A percentile compares a stretch with the other conserved stretches of the same genome.
Conservation (phyloP, 768 basidiomycete genomes). For the Leucosporidium scottii region DNA sequence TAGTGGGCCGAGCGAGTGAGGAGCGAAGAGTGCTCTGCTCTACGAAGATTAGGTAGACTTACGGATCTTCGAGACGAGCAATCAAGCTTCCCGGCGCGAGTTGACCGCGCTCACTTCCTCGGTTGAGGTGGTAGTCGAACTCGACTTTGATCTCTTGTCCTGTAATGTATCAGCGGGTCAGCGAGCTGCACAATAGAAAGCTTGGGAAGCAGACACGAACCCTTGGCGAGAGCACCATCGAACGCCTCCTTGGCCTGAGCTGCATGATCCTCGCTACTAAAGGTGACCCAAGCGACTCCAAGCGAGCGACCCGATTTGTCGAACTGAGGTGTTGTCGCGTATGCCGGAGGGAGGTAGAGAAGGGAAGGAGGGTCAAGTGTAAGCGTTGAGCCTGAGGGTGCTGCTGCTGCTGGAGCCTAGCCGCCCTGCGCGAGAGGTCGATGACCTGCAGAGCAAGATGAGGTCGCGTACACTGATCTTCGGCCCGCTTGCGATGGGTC, state of each 20-base stretch:
- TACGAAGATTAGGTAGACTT: neutral
- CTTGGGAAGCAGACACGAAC: slow-evolving; percentile 3
- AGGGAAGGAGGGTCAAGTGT: neutral
- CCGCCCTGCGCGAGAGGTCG: neutral
- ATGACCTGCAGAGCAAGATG: neutral
- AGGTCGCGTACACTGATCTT: slow-evolving; percentile 37
- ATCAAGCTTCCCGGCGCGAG: slow-evolving; percentile 23
- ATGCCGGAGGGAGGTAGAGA: neutral
- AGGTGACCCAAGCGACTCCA: slow-evolving; percentile 32
- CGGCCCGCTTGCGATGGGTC: slow-evolving; percentile 29
- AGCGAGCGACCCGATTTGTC: slow-evolving; percentile 37
- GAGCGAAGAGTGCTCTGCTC: too few species aligned
- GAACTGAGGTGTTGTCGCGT: slow-evolving; percentile 20
- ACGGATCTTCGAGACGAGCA: slow-evolving; percentile 15
- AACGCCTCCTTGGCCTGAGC: slow-evolving; percentile 35
- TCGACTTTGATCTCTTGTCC: slow-evolving; percentile 35
- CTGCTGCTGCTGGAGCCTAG: neutral
- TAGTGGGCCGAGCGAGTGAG: neutral
- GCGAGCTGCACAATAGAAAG: neutral
- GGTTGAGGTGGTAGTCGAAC: slow-evolving; percentile 23
- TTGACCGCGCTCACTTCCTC: neutral
- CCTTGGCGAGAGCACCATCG: slow-evolving; percentile 37
- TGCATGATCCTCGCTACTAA: slow-evolving; percentile 29
- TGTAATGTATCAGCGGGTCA: neutral
- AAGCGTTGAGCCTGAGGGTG: slow-evolving; percentile 12